phyloP scores from a whole-genome alignment of 305 asterid species.

The Ilex paraguariensis region DNA sequence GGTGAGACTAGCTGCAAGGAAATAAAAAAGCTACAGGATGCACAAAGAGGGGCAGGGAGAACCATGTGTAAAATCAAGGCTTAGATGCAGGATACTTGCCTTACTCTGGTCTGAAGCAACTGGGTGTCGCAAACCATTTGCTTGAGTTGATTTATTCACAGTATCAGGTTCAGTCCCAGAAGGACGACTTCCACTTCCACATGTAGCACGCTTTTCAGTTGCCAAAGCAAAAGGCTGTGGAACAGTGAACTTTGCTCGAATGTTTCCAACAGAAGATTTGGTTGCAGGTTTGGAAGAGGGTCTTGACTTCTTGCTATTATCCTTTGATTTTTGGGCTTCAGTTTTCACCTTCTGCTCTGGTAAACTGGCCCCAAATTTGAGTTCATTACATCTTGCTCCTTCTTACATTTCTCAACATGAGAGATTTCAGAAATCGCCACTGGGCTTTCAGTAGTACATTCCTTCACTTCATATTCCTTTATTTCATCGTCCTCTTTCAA shows the following conservation, averaged over 20 bases:
- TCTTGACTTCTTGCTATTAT: slow-evolving; percentile 26
- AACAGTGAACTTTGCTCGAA: slow-evolving; percentile 53
- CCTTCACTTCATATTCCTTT: slow-evolving; percentile 55
- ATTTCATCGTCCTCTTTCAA: slow-evolving; percentile 37
- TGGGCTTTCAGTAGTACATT: slow-evolving; percentile 41
- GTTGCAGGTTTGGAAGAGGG: slow-evolving; percentile 27
- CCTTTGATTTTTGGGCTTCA: slow-evolving; percentile 23
- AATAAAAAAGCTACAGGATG: slow-evolving; percentile 10
- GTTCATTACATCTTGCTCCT: slow-evolving; percentile 23
- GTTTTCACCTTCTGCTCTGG: slow-evolving; percentile 23
- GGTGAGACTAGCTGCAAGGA: slow-evolving; percentile 41
- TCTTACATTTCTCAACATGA: slow-evolving; percentile 25
- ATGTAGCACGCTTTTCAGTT: slow-evolving; percentile 61
- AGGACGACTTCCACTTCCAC: slow-evolving; percentile 47
- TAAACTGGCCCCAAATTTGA: slow-evolving; percentile 20
- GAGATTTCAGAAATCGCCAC: slow-evolving; percentile 21
- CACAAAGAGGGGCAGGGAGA: slow-evolving; percentile 1
- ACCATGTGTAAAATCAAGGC: slow-evolving; percentile 6
- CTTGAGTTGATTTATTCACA: slow-evolving; percentile 26
- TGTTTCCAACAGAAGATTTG: slow-evolving; percentile 35
- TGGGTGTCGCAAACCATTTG: slow-evolving; percentile 14
- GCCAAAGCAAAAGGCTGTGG: slow-evolving; percentile 86
- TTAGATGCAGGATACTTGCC: slow-evolving; percentile 26
- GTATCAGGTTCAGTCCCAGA: slow-evolving; percentile 36
- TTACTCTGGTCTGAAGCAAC: slow-evolving; percentile 35